Evolutionary conservation across 371 early-diverging fungal genomes (phyloP).

Genomic region (Mucor racemosus): DNA sequence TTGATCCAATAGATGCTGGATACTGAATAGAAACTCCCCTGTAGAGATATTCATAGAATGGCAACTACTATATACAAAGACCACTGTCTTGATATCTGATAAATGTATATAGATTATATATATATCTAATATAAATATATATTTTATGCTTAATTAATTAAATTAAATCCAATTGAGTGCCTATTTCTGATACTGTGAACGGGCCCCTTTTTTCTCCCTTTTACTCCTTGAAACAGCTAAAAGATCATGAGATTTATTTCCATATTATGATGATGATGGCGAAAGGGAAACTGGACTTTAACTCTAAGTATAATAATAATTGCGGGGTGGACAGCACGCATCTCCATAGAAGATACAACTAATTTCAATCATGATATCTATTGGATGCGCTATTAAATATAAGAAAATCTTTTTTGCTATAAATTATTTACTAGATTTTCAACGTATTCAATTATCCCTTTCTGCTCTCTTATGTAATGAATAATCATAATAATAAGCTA

Average conservation of each 20-base stretch:
- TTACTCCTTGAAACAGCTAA: not conserved
- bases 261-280: not conserved
- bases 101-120: too few species aligned
- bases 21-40: not conserved
- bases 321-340: not conserved
- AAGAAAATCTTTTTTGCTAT: not conserved
- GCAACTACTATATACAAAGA: not conserved
- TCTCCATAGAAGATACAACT: not conserved
- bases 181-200: not conserved
- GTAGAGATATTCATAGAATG: not conserved
- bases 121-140: not conserved
- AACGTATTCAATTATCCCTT: not conserved
- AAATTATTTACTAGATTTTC: not conserved
- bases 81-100: not conserved
- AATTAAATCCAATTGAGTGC: not conserved
- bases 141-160: not conserved
- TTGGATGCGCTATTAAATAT: not conserved
- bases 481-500: not conserved
- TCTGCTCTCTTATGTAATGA: not conserved
- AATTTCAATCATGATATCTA: not conserved
- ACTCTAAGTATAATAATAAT: not conserved
- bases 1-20: not conserved
- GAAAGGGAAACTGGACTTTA: not conserved
- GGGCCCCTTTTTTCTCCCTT: not conserved
- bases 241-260: slow-evolving; percentile 2